Percentiles rank a stretch among this genome's conserved stretches.
phyloP scores from a whole-genome alignment of 108 stramenopile species.

The Fragilaria radians region DNA sequence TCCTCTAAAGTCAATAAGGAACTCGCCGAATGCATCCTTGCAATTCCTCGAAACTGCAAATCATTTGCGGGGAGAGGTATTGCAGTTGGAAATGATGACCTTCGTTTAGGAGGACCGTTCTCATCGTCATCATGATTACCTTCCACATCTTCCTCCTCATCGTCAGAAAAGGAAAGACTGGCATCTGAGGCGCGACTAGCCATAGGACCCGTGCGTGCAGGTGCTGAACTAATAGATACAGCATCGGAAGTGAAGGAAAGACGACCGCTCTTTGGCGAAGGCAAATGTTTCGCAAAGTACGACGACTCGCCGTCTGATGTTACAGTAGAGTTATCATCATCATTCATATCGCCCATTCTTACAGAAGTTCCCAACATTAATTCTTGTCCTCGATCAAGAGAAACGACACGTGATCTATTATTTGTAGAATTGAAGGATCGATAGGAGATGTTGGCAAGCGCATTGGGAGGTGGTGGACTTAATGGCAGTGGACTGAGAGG shows the following conservation, averaged over 20 bases:
- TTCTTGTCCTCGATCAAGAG: neutral
- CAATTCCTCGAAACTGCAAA: slow-evolving; percentile 26
- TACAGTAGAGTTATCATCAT: slow-evolving; percentile 15
- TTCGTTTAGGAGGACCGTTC: neutral
- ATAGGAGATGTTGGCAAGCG: neutral
- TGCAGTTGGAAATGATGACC: neutral
- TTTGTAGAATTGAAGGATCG: neutral
- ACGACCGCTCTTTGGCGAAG: slow-evolving; percentile 38
- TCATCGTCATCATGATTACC: neutral
- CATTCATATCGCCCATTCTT: slow-evolving; percentile 13
- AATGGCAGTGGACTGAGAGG: no score
- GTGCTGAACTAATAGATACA: slow-evolving; percentile 19
- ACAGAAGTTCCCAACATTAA: neutral
- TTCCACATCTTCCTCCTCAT: slow-evolving; percentile 29
- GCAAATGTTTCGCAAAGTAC: slow-evolving; percentile 44
- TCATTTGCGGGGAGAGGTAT: slow-evolving; percentile 5
- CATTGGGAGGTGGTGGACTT: neutral
- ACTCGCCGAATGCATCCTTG: slow-evolving; percentile 46
- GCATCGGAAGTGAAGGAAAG: slow-evolving; percentile 23
- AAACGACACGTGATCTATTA: neutral
- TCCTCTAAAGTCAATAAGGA: slow-evolving; percentile 21
- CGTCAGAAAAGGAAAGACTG: slow-evolving; percentile 50
- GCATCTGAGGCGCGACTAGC: slow-evolving; percentile 18
- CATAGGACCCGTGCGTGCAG: neutral
- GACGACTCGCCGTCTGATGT: slow-evolving; percentile 45